Evolutionary conservation across 2,329 filamentous ascomycete species (phyloP), one percentile per base, ranked within the genome.

Genomic region (Metarhizium humberi): DNA sequence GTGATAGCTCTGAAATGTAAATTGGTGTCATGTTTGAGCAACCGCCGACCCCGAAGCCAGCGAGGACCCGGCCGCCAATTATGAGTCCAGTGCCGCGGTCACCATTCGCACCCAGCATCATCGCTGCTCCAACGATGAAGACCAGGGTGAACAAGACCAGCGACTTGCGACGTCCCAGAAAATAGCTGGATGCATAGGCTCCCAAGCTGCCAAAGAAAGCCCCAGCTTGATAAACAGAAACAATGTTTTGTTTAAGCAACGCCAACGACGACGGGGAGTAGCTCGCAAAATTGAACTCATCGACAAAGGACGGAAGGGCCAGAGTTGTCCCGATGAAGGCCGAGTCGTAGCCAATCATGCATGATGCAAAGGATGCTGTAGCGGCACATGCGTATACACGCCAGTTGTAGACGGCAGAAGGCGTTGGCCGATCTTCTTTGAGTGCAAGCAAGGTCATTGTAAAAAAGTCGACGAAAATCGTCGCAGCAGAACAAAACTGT

Each of bases 241-340:
- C 88, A 58, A 92, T 90, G 68, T 92, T 92, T 63, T 85, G 76
- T 64, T 83, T 85, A 50, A 87, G 73, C 4, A 87, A 70, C 34
- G 83, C 78, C 30, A 84, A 71, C n/a, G 79, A 65, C 3, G 63
- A 55, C 0, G 66, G 54, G 4, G 66, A 69, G 71, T 85, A 79
- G 2, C 70, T 63, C 2, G 68, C 72, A 62, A 91, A 85, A 14
- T 74, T 63, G 67, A 92, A 92, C 66, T 92, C 88, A 1, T 75
- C 64, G 48, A 75, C 76, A 69, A 92, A 92, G 0, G 87, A 87
- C 0, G 79, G 75, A 34, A 92, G 75, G 2, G 86, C 81, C 36
- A 92, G 73, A 1, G 88, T 91, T 0, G 85, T 88, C 58, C 87
- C 88, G 62, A 92, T 91, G 70, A 92, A 92, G 60, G 88, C 85